Conservation (phyloP, 129 eudicot genomes). For the Sambucus nigra region DNA sequence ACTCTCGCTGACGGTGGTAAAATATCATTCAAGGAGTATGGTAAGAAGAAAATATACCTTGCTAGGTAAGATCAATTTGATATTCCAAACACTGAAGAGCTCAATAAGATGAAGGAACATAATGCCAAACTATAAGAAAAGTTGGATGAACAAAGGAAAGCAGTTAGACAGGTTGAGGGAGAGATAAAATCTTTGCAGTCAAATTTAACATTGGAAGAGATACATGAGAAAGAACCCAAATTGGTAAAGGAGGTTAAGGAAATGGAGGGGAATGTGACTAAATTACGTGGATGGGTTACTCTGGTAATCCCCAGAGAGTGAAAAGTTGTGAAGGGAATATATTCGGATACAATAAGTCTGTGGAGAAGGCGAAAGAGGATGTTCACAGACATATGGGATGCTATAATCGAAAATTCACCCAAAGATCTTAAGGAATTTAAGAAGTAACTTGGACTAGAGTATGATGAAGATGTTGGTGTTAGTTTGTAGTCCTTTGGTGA, state of each 20-base stretch:
- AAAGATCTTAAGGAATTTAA: too few species aligned
- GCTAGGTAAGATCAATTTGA: too few species aligned
- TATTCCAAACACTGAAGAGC: conserved; percentile 88
- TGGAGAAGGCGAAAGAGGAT: conserved; percentile 92
- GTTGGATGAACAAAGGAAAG: conserved; percentile 57
- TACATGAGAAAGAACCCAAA: conserved; percentile 43
- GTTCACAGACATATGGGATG: conserved; percentile 89
- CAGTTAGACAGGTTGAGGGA: conserved; percentile 63
- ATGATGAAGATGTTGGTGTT: too few species aligned
- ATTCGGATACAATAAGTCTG: too few species aligned
- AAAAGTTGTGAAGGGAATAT: conserved; percentile 51
- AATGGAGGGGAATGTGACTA: too few species aligned
- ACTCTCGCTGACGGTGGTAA: too few species aligned
- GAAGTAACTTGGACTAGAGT: too few species aligned
- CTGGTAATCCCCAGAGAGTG: conserved; percentile 88
- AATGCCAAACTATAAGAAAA: conserved; percentile 61
- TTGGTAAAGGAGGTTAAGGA: conserved; percentile 66
- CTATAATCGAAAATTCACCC: conserved; percentile 83
- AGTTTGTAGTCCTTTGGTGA: too few species aligned
- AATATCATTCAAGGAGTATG: too few species aligned
- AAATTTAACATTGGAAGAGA: conserved; percentile 72
- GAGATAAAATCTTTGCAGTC: conserved; percentile 86
- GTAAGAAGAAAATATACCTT: conserved; percentile 88
- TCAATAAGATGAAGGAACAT: conserved; percentile 77
- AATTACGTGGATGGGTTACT: conserved; percentile 76